Evolutionary conservation across 176 grass and related monocot genomes (phyloP).

Genomic region (Aegilops tauschii): DNA sequence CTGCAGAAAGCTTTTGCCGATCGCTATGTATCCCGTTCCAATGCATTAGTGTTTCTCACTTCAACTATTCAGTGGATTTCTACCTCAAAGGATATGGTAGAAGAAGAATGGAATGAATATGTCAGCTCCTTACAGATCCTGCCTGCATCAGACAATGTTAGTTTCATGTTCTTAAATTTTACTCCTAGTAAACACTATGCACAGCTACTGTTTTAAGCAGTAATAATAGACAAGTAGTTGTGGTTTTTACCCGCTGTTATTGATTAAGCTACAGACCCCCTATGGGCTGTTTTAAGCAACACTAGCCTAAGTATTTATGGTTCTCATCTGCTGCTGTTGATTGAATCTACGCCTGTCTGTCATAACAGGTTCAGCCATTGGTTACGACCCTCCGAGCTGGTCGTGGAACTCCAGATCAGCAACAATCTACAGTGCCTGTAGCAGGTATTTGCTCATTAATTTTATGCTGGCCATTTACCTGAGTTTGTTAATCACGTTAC

Average conservation of each 20-base stretch:
- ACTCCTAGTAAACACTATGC: background rate
- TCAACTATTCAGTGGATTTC: conserved; percentile 67
- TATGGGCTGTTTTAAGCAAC: conserved; percentile 1
- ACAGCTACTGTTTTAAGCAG: background rate
- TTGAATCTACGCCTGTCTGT: background rate
- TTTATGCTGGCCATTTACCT: background rate
- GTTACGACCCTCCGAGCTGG: conserved; percentile 67
- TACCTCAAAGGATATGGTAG: conserved; percentile 33
- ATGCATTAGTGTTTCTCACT: conserved; percentile 47
- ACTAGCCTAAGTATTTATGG: background rate
- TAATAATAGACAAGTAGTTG: conserved; percentile 4
- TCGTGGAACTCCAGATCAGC: conserved; percentile 35
- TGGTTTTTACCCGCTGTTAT: background rate
- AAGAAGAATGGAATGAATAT: conserved; percentile 88
- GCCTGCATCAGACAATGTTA: conserved; percentile 55
- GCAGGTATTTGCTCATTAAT: conserved; percentile 22
- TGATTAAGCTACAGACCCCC: background rate
- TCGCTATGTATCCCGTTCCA: conserved; percentile 57
- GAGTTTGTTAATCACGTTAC: background rate
- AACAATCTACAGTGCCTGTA: conserved; percentile 2
- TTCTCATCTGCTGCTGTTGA: background rate
- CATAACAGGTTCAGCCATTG: conserved; percentile 67
- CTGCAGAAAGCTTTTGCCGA: conserved; percentile 81
- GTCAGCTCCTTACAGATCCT: conserved; percentile 42
- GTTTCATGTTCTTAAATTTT: conserved; percentile 10